Percentiles rank a stretch among this genome's conserved stretches.
Evolutionary conservation across 805 yeast species (phyloP).

Genomic region (Nadsonia fulvescens): DNA sequence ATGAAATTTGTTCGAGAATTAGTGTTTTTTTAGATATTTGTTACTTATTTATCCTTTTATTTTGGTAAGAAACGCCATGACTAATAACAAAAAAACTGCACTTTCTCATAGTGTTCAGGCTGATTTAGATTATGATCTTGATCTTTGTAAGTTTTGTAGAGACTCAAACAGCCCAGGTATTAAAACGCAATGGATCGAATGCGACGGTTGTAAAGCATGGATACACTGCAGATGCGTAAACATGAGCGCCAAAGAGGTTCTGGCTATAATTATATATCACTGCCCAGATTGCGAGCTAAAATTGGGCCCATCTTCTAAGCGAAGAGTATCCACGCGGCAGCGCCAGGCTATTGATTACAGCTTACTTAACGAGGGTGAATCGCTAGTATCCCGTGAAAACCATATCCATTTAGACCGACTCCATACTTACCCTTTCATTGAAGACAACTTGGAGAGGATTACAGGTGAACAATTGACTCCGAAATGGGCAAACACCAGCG

Average conservation of each 20-base stretch:
- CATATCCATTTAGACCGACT: slow-evolving; percentile 48
- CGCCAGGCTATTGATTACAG: slow-evolving; percentile 51
- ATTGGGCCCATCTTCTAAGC: slow-evolving; percentile 32
- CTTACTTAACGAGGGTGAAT: slow-evolving; percentile 66
- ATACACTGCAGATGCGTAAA: slow-evolving; percentile 32
- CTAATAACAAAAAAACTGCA: too few species aligned
- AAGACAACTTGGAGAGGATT: slow-evolving; percentile 5
- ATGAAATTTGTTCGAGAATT: too few species aligned
- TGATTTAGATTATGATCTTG: too few species aligned
- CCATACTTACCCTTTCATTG: slow-evolving; percentile 4
- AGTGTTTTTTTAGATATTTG: too few species aligned
- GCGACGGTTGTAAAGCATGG: slow-evolving; percentile 38
- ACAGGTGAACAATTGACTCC: slow-evolving; percentile 20
- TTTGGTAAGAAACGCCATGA: too few species aligned
- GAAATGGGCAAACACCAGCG: slow-evolving; percentile 20
- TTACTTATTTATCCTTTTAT: too few species aligned
- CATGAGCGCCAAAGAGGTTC: slow-evolving; percentile 21
- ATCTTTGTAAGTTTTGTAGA: too few species aligned
- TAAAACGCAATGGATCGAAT: slow-evolving; percentile 30
- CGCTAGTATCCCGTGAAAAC: slow-evolving; percentile 27
- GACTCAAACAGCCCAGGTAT: not conserved
- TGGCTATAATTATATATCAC: slow-evolving; percentile 30
- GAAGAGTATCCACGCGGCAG: slow-evolving; percentile 37
- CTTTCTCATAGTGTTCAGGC: too few species aligned
- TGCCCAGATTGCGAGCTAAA: slow-evolving; percentile 29